Evolutionary conservation across 345 rosid genomes (phyloP), one percentile per base, ranked within the genome.

Genomic region (Sonneratia alba): DNA sequence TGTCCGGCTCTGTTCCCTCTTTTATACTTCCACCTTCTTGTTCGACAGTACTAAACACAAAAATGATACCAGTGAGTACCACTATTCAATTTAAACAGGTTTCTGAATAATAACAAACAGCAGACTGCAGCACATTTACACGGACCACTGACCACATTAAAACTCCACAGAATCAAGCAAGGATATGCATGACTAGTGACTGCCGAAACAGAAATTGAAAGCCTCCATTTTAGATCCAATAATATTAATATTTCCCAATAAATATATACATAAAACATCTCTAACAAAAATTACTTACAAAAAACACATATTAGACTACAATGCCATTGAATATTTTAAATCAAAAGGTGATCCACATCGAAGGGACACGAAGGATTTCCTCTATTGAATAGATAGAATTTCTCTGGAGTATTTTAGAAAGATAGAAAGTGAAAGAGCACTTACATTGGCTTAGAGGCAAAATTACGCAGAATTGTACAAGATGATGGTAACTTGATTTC

Each of bases 1-100:
- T 81, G 74, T 85, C 87, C 55, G 76, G 71, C 72, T 79, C 81
- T 71, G 71, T 74, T 78, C 81, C 93, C 71, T 77, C 49, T 68
- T 83, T 79, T 48, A 73, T 81, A 73, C 78, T 82, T 71, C 76
- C 88, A 77, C 75, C 86, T 75, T 87, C 93, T 75, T 84, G 79
- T 82, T 85, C 87, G 68, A 61, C 74, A 55, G 89, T 79, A 76
- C 99, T 95, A 80, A 73, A 72, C 72, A 75, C 45, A 67, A 75
- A 71, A 78, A 34, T 34, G 19, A 34, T 22, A 57, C 5, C 32
- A 57, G 34, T 57, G 21, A 57, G 22, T n/a, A 57, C 9, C 63
- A 57, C 2, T 0, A 7, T 62, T 62, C 66, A 9, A 24, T 62
- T 34, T 2, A 61, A 32, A 32, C 4, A 61, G 12, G 24, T 32